Evolutionary conservation across 1,284 basidiomycete species (phyloP), one percentile per base, ranked within the genome.

Genomic region (Trichosporon sp.): DNA sequence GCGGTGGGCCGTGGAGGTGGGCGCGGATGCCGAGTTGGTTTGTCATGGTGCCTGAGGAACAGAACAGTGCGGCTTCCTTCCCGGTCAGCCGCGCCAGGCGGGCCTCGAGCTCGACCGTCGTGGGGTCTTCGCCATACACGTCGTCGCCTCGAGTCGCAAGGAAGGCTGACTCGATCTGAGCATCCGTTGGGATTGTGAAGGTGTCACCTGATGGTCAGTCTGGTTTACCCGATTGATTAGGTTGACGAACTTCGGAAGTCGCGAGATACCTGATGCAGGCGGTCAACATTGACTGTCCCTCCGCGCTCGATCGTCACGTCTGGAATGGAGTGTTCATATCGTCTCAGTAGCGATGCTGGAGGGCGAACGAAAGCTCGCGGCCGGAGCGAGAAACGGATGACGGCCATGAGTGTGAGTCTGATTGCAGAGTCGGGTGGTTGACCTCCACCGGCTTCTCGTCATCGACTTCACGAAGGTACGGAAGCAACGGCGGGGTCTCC

Each of bases 31-130:
- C 94, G 68, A 88, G 84, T 77, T 86, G 93, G 84, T 98, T 96
- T 64, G 93, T 94, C 87, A 94, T 92, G 1, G 96, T 96, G 14
- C 96, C 96, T 38, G 91, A 92, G n/a, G 93, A 87, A 71, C 94
- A 87, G 81, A 91, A 91, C 59, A 94, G 81, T 76, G 91, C 90
- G 65, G 94, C 86, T 78, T 94, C 92, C 81, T 89, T 92, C 14
- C 91, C 92, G 1, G 90, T 89, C 59, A 94, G 78, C 70, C 88
- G 88, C 4, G 95, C 94, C 66, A 97, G 86, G 76, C 94, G 91
- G 8, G 86, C 86, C 82, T 97, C 93, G 40, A 94, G 85, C n/a
- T 88, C 89, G 43, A 87, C 87, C 0, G 90, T 91, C 5, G 88
- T 86, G 32, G 78, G 74, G 76, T 87, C 86, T 74, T 87, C 86